Evolutionary conservation across 345 rosid genomes (phyloP).

Genomic region (Eucalyptus decipiens): DNA sequence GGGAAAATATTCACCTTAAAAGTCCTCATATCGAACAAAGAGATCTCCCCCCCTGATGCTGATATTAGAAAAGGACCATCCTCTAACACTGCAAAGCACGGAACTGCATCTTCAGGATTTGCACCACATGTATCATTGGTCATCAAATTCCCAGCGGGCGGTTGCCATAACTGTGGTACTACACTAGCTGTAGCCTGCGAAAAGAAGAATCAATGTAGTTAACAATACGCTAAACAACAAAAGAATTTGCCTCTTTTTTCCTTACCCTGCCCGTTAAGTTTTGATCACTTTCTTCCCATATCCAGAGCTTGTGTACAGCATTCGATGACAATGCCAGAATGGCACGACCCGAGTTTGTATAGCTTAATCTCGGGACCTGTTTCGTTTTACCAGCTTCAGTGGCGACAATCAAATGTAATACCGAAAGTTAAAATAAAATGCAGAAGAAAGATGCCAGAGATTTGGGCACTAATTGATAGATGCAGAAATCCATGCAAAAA

Average conservation of each 20-base stretch:
- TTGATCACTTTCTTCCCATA: too few species aligned
- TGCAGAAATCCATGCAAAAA: neutral
- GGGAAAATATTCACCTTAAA: constrained; percentile 43
- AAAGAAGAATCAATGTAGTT: too few species aligned
- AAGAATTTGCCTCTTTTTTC: neutral
- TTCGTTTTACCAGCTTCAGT: too few species aligned
- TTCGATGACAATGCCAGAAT: too few species aligned
- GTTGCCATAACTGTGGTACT: constrained; percentile 69
- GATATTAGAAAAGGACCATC: constrained; percentile 75
- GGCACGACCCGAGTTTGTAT: too few species aligned
- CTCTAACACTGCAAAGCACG: constrained; percentile 83
- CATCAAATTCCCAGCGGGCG: constrained; percentile 59
- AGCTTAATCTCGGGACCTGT: too few species aligned
- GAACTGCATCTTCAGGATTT: constrained; percentile 69
- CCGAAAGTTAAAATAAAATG: neutral
- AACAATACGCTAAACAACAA: too few species aligned
- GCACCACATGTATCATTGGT: constrained; percentile 49
- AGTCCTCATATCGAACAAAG: constrained; percentile 65
- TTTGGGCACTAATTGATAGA: neutral
- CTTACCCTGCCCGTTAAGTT: too few species aligned
- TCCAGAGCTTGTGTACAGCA: too few species aligned
- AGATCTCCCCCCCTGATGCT: constrained; percentile 73
- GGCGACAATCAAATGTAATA: too few species aligned
- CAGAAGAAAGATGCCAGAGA: neutral
- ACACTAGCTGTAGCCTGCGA: constrained; percentile 51